Base-by-base conservation (phyloP, 352 stramenopile species). In the Globisporangium iwayamae region DNA sequence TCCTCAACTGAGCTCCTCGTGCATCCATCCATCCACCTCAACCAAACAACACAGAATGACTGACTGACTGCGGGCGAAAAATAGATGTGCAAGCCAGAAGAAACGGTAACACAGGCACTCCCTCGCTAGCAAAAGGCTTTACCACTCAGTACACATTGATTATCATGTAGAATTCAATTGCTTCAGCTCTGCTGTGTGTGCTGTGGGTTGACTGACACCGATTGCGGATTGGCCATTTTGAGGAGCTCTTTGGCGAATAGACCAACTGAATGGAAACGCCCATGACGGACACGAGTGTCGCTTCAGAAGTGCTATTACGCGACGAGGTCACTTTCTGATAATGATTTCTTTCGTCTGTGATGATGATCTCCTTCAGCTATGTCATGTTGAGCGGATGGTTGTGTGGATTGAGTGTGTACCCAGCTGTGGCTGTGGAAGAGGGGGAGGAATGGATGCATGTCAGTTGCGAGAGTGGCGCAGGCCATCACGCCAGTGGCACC, bases 401-500 rank as follows among this genome's bases (percentile, higher is more conserved):
- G 25, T 28, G 25, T 13, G 5, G 16, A 30, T 13, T 14, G 18
- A 32, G 28, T n/a, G 28, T 55, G 13, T 38, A 36, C 22, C 20
- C 13, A 55, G 22, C 38, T 45, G 47, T 14, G 16, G 22, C 22
- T 51, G 45, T 51, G n/a, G 45, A 50, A 52, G 46, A 52, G 34
- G 16, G 8, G 8, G 9, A 52, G 32, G 39, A 10, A 14, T 53
- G 20, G 39, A 46, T 46, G 39, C 39, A 46, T 7, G 11, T 46
- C 38, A 18, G 38, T 28, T 14, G 38, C 38, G 39, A 34, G 47
- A 32, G 20, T n/a, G 7, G 22, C n/a, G 22, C 3, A 10, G n/a
- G 3, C 22, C 47, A 39, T 56, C 28, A 56, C 50, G n/a, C 28
- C 50, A 56, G 50, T 41, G 50, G 28, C 50, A 56, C 28, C 50